Conservation (phyloP, 2,329 filamentous ascomycete genomes). For the Tympanopsis confertula region DNA sequence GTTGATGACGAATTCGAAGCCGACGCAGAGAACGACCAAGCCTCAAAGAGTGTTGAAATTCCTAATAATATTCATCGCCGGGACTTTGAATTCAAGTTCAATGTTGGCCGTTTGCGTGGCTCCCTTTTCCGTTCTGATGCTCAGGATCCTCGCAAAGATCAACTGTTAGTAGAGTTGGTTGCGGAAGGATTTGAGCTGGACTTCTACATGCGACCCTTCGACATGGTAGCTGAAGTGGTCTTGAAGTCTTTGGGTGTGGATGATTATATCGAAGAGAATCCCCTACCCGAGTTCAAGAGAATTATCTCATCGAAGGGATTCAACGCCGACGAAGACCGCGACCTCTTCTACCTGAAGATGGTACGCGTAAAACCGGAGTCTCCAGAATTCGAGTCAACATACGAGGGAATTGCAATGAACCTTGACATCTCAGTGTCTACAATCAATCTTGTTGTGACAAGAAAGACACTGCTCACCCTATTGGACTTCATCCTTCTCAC, state of each 20-base stretch:
- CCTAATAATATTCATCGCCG: slow-evolving; percentile 71
- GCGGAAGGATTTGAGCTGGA: slow-evolving; percentile 80
- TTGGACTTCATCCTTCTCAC: slow-evolving; percentile 90
- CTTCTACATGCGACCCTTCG: slow-evolving; percentile 77
- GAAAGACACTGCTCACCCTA: slow-evolving; percentile 81
- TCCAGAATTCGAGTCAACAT: slow-evolving; percentile 83
- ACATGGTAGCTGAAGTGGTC: slow-evolving; percentile 86
- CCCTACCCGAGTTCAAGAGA: slow-evolving; percentile 83
- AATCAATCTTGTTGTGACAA: slow-evolving; percentile 88
- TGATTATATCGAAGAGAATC: slow-evolving; percentile 77
- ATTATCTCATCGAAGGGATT: slow-evolving; percentile 77
- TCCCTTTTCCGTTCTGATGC: slow-evolving; percentile 82
- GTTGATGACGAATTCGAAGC: slow-evolving; percentile 60
- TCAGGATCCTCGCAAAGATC: slow-evolving; percentile 63
- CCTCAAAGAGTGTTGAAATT: slow-evolving; percentile 39
- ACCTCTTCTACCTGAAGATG: slow-evolving; percentile 82
- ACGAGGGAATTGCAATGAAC: slow-evolving; percentile 88
- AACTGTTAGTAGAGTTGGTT: slow-evolving; percentile 78
- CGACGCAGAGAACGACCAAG: slow-evolving; percentile 55
- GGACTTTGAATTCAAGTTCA: slow-evolving; percentile 93
- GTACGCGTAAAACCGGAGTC: slow-evolving; percentile 80
- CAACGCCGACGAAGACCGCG: slow-evolving; percentile 58
- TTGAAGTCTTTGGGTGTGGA: slow-evolving; percentile 80
- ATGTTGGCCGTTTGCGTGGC: slow-evolving; percentile 84
- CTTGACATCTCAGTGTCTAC: slow-evolving; percentile 85